phyloP scores from a whole-genome alignment of 106 monocot genomes.

The Allium fistulosum region DNA sequence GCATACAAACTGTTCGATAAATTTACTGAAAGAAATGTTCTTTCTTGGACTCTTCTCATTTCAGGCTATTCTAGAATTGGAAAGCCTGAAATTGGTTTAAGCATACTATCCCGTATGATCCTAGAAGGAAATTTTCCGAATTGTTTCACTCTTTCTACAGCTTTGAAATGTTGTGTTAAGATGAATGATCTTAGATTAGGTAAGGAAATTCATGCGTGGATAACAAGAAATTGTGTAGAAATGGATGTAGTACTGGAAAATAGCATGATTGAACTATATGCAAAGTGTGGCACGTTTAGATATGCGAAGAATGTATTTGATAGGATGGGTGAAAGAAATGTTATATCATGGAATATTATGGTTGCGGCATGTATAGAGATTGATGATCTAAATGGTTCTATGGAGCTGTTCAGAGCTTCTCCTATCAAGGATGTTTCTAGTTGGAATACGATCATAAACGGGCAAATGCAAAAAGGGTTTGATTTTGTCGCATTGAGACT shows the following conservation, averaged over 20 bases:
- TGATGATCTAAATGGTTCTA: constrained; percentile 36
- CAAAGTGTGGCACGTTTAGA: constrained; percentile 35
- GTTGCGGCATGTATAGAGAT: constrained; percentile 30
- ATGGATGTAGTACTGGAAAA: constrained; percentile 52
- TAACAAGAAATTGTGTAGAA: constrained; percentile 33
- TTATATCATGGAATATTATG: constrained; percentile 73
- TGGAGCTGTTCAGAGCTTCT: constrained; percentile 42
- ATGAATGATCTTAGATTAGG: constrained; percentile 14
- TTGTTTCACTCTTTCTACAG: constrained; percentile 44
- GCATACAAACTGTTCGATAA: constrained; percentile 58
- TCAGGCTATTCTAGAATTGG: constrained; percentile 31
- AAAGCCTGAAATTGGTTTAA: constrained; percentile 16
- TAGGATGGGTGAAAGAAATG: constrained; percentile 37
- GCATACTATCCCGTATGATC: constrained; percentile 35
- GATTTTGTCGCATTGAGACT: constrained; percentile 29
- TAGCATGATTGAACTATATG: constrained; percentile 61
- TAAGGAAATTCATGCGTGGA: constrained; percentile 63
- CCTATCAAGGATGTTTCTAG: constrained; percentile 44
- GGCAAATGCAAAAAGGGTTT: constrained; percentile 39
- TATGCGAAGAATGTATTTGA: constrained; percentile 34
- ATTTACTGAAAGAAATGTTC: constrained; percentile 20
- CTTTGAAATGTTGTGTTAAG: constrained; percentile 44
- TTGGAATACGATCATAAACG: constrained; percentile 81
- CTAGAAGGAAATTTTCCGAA: constrained; percentile 28
- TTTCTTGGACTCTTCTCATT: constrained; percentile 48